A percentile compares a stretch with the other conserved stretches of the same genome.
Conservation (phyloP, 495 filamentous ascomycete species). For the Aspergillus affinis region DNA sequence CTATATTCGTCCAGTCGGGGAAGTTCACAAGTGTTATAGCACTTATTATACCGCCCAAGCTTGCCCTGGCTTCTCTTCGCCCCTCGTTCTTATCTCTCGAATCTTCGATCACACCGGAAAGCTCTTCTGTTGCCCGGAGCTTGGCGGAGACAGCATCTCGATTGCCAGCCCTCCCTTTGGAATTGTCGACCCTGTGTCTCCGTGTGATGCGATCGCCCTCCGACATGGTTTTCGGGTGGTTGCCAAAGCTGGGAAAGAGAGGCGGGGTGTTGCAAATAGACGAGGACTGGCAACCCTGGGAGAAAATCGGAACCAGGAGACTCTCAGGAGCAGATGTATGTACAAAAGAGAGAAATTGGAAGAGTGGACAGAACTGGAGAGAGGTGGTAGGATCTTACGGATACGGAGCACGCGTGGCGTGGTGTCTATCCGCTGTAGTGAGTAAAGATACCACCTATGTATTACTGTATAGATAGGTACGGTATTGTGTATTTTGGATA, state of each 20-base stretch:
- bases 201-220: background rate
- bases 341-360: background rate
- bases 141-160: background rate
- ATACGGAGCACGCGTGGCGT: too few species aligned
- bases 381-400: background rate
- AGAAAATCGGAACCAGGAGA: too few species aligned
- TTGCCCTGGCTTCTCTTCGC: constrained; percentile 26
- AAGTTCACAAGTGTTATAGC: constrained; percentile 52
- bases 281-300: too few species aligned
- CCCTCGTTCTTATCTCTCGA: background rate
- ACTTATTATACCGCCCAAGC: constrained; percentile 27
- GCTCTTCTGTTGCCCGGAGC: background rate
- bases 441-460: too few species aligned
- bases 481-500: too few species aligned
- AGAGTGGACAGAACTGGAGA: background rate
- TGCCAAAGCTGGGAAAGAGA: background rate
- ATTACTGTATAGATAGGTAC: too few species aligned
- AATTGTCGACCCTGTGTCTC: background rate
- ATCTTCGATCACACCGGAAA: background rate
- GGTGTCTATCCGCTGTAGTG: too few species aligned
- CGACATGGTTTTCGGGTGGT: background rate
- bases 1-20: constrained; percentile 64
- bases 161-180: background rate
- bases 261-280: too few species aligned
- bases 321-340: background rate